Evolutionary conservation across 768 basidiomycete genomes (phyloP), one percentile per base, ranked within the genome.

Genomic region (Phaffia australis): DNA sequence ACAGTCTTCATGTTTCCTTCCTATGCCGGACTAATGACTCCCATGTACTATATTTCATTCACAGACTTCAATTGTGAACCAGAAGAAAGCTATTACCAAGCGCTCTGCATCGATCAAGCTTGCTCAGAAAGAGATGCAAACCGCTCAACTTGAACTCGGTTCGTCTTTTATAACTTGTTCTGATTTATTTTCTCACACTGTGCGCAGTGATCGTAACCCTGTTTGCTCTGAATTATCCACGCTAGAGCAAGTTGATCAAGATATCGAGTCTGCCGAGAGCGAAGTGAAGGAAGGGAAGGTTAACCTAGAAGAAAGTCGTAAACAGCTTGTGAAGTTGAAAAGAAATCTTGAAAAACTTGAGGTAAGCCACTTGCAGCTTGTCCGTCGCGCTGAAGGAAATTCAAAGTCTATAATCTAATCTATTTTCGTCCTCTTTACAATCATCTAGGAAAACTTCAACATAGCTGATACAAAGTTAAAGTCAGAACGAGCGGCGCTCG

Each of bases 111-210:
- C 80, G 8, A 83, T 97, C 69, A 98, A 97, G 79, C 83, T 83
- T 11, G 82, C 86, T 70, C 91, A 95, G 73, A 91, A 88, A 78
- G 91, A 93, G 66, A 80, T 87, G 27, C 92, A 97, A 73, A 89
- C 90, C 0, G 87, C 86, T 0, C 81, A 81, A 35, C 82, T 98
- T 9, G 94, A 98, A 73, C 79, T 90, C n/a, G 87, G 93, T 94
- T 70, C 54, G 85, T 74, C 9, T 1, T 65, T n/a, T 42, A 32
- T 21, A 60, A 5, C 11, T 42, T 42, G 11, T 42, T 42, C 11
- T 5, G 35, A 42, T 11, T 11, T 42, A 11, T 4, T 11, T 42
- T 42, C 35, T 42, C 35, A 11, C 4, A 11, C 11, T 42, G 11
- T 5, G 35, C 11, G 6, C 35, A 42, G 35, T 42, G 11, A 42